phyloP scores from a whole-genome alignment of 2,329 filamentous ascomycete species.

The Trichoderma semiorbis region DNA sequence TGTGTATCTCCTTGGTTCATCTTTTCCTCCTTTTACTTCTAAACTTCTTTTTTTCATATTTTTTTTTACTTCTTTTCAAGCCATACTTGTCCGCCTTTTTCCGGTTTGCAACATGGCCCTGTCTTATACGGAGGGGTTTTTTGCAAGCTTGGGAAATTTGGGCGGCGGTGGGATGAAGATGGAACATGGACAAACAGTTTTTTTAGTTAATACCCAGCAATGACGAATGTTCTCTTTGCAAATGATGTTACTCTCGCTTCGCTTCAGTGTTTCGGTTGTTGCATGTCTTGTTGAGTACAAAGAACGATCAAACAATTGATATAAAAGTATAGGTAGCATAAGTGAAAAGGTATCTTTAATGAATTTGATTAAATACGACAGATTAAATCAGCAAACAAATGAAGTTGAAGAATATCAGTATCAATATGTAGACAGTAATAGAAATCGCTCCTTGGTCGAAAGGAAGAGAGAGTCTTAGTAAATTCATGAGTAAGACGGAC shows the following conservation, averaged over 20 bases:
- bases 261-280: neutral
- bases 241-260: neutral
- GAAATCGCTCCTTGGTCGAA: too few relatives aligned
- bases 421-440: too few relatives aligned
- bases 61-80: neutral
- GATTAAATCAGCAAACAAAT: neutral
- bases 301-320: neutral
- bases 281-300: neutral
- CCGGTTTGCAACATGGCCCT: neutral
- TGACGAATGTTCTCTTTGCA: neutral
- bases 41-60: neutral
- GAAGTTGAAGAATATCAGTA: neutral
- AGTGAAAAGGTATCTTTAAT: too few relatives aligned
- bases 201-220: constrained; percentile 9
- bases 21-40: neutral
- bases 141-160: neutral
- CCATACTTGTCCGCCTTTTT: neutral
- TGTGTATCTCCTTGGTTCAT: neutral
- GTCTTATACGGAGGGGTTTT: neutral
- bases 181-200: neutral
- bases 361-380: neutral
- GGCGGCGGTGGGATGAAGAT: neutral
- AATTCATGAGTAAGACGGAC: neutral
- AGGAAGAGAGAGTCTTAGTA: too few relatives aligned
- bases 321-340: neutral